These are phyloP conservation scores for Candida ficus DNA, from an alignment of 805 yeast species.

Conservation along the genomic window DNA sequence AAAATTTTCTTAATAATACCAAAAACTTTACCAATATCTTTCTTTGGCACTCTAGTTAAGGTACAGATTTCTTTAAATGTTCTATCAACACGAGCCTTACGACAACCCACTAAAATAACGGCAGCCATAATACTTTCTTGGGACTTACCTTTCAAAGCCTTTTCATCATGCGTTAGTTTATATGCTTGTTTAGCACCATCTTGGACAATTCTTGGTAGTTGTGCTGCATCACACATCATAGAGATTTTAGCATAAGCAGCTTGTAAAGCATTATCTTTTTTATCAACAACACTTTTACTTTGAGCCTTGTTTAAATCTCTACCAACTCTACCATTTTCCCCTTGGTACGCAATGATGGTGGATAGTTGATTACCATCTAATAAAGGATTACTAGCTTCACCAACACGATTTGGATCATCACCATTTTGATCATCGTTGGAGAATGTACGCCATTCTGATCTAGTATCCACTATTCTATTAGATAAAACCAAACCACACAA, in stretches of 20 bases:
- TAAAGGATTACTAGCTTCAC: slow-evolving; percentile 92
- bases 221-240: slow-evolving; percentile 96
- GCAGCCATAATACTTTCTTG: slow-evolving; percentile 96
- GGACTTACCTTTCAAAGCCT: slow-evolving; percentile 80
- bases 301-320: slow-evolving; percentile 89
- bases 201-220: slow-evolving; percentile 89
- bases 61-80: slow-evolving; percentile 96
- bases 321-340: slow-evolving; percentile 74
- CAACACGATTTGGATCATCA: slow-evolving; percentile 98
- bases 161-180: slow-evolving; percentile 84
- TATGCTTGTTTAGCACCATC: slow-evolving; percentile 98
- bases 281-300: slow-evolving; percentile 77
- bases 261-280: slow-evolving; percentile 80
- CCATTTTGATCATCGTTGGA: slow-evolving; percentile 97
- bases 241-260: slow-evolving; percentile 88
- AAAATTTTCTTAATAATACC: slow-evolving; percentile 73
- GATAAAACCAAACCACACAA: slow-evolving; percentile 92
- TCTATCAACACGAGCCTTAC: slow-evolving; percentile 90
- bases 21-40: slow-evolving; percentile 90
- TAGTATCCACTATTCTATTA: slow-evolving; percentile 86
- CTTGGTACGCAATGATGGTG: slow-evolving; percentile 85
- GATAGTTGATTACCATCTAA: slow-evolving; percentile 88
- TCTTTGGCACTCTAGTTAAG: slow-evolving; percentile 85
- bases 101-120: slow-evolving; percentile 88
- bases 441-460: slow-evolving; percentile 98